These are phyloP conservation scores for Erigeron canadensis DNA, from an alignment of 129 eudicot genomes.

Conservation along the genomic window DNA sequence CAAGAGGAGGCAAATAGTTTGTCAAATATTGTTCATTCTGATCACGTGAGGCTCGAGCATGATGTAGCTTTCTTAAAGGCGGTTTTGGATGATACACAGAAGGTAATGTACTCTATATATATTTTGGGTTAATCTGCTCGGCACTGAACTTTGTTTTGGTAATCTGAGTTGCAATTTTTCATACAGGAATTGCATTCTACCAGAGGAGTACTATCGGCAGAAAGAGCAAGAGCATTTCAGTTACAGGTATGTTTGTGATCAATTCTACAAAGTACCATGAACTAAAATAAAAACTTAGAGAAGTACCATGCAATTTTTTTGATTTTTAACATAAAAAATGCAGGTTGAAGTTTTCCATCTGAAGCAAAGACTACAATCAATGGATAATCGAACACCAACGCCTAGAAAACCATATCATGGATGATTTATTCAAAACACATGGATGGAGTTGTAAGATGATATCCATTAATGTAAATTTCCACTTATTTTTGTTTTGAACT, in stretches of 20 bases:
- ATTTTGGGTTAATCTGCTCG: neutral
- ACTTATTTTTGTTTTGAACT: constrained; percentile 18
- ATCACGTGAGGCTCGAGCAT: constrained; percentile 90
- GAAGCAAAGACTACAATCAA: constrained; percentile 84
- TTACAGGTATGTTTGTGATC: constrained; percentile 59
- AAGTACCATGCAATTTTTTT: no score
- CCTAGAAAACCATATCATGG: constrained; percentile 84
- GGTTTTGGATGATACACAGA: constrained; percentile 89
- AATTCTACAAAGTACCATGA: neutral
- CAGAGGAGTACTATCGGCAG: constrained; percentile 84
- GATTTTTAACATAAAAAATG: constrained; percentile 20
- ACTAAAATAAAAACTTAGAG: neutral
- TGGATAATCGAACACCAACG: constrained; percentile 78
- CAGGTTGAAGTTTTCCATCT: constrained; percentile 94
- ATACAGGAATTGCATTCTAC: constrained; percentile 85
- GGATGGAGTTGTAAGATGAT: constrained; percentile 7
- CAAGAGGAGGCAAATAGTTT: constrained; percentile 90
- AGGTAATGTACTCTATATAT: constrained; percentile 43
- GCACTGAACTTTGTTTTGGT: neutral
- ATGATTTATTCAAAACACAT: constrained; percentile 1
- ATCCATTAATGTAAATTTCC: constrained; percentile 27
- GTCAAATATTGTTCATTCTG: constrained; percentile 89
- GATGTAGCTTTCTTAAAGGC: constrained; percentile 96
- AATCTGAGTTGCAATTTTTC: neutral
- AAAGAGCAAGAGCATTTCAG: constrained; percentile 91